Evolutionary conservation across 2,329 filamentous ascomycete species (phyloP), one percentile per base, ranked within the genome.

Genomic region (Stagonosporopsis rhizophila): DNA sequence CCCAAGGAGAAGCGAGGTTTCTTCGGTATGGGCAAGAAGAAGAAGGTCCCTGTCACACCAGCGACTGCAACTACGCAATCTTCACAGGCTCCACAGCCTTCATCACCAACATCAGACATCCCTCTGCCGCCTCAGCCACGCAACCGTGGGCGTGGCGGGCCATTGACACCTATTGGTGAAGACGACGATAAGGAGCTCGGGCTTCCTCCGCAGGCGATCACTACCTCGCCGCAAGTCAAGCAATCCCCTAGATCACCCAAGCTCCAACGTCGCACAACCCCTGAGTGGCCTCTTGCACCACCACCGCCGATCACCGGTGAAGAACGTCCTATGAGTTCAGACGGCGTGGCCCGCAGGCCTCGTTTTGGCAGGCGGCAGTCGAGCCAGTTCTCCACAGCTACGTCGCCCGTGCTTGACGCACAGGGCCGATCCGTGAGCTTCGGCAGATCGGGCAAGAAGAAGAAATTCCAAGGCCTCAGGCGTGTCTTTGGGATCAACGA

Each of bases 401-500:
- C 56, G 17, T 68, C 74, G 20, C 61, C 69, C 0, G 63, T 63
- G 2, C 23, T 52, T 22, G 63, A 63, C 44, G 55, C 54, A 20
- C 45, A 62, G 22, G 65, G 62, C 30, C 59, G 61, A 4, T 54
- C 60, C 2, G 65, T 69, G 11, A 65, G 65, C n/a, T 69, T 64
- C 25, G 67, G 71, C 14, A 59, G 73, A 47, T 75, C 72, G 6
- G 67, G 67, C 17, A 81, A 79, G 73, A 84, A 83, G 77, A 91
- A 90, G 82, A 89, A 88, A 75, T 91, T 91, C 74, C 82, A 82
- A 38, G 77, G 80, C 51, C 74, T 91, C 70, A 85, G 89, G 71
- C 85, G 81, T 72, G 88, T 89, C 73, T 89, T 91, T 75, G 79
- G 81, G 44, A 72, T 87, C 45, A 76, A 84, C 68, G 82, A 85